Evolutionary conservation across 768 basidiomycete genomes (phyloP).

Genomic region (Boletus vinaceobasis): DNA sequence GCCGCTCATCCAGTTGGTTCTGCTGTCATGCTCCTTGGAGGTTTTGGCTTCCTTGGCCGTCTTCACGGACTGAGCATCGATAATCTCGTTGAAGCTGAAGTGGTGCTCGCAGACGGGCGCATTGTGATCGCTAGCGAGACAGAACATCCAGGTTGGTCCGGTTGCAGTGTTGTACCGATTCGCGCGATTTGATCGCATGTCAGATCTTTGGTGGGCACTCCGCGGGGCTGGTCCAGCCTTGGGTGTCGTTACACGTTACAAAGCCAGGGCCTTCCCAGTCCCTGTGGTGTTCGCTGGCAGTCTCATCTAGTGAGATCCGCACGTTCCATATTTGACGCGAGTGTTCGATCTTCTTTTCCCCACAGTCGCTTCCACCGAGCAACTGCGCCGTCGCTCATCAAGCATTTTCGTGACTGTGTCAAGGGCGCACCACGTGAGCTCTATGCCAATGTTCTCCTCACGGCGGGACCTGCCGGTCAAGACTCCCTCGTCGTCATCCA

Average conservation of each 20-base stretch:
- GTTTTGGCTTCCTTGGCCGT: constrained; percentile 85
- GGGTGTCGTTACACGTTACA: constrained; percentile 86
- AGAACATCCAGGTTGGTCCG: constrained; percentile 58
- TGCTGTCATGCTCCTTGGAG: constrained; percentile 78
- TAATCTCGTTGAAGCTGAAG: constrained; percentile 86
- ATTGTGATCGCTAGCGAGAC: constrained; percentile 74
- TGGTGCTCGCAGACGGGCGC: constrained; percentile 87
- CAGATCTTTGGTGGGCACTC: constrained; percentile 87
- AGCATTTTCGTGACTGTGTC: constrained; percentile 90
- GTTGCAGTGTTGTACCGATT: not conserved
- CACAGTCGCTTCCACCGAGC: constrained; percentile 78
- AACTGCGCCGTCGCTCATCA: constrained; percentile 86
- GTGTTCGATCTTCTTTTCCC: constrained; percentile 8
- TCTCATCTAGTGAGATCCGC: constrained; percentile 72
- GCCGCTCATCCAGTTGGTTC: constrained; percentile 79
- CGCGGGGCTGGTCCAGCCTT: constrained; percentile 81
- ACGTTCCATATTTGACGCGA: not conserved
- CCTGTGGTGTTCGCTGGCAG: constrained; percentile 92
- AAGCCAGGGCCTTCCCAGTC: constrained; percentile 83
- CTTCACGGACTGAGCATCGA: constrained; percentile 85
- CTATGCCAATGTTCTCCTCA: constrained; percentile 87
- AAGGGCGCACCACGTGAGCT: constrained; percentile 84
- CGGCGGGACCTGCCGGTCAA: constrained; percentile 80
- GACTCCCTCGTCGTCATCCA: constrained; percentile 89
- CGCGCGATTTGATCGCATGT: not conserved